Evolutionary conservation across 306 rosid species (phyloP).

Genomic region (Benincasa hispida): DNA sequence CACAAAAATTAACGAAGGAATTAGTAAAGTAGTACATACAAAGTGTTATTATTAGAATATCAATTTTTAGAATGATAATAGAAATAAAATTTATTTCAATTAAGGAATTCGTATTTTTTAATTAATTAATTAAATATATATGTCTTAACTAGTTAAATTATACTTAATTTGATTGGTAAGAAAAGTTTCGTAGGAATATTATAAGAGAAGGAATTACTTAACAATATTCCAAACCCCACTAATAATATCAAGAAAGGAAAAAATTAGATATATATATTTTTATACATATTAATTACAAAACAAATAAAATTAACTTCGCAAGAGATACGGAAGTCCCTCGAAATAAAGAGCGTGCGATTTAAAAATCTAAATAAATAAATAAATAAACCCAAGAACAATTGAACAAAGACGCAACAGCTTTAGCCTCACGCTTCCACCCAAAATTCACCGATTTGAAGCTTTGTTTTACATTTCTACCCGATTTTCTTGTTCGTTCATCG

Average conservation of each 20-base stretch:
- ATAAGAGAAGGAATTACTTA: no score
- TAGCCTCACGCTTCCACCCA: neutral
- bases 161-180: no score
- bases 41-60: no score
- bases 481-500: neutral
- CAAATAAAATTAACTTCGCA: neutral
- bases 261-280: neutral
- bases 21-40: no score
- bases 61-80: no score
- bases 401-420: neutral
- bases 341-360: neutral
- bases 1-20: no score
- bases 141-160: no score
- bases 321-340: neutral
- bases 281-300: neutral
- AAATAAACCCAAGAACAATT: neutral
- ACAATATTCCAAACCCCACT: no score
- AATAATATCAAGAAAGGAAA: neutral
- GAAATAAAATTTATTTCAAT: no score
- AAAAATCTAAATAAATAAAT: neutral
- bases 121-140: no score
- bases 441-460: neutral
- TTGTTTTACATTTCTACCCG: neutral
- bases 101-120: no score
- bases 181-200: no score